Evolutionary conservation across 1,284 basidiomycete genomes (phyloP), one percentile per base, ranked within the genome.

Genomic region (Inonotus hispidus): DNA sequence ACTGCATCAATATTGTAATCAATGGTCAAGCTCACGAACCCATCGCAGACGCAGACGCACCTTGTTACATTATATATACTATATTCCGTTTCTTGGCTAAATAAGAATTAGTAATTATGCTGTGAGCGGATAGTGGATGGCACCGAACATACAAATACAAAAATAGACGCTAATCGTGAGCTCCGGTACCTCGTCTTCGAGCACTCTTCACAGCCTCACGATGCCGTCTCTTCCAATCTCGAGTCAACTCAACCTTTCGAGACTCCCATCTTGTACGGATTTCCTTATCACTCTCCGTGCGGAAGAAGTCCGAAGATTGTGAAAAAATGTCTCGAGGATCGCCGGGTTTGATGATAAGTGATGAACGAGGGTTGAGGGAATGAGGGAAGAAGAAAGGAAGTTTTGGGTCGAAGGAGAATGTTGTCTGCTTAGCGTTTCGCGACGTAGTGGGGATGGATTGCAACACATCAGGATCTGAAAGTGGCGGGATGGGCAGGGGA

Each of bases 201-300:
- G 80, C 82, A 43, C 84, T 76, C 69, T 88, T 88, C 59, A 79
- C 81, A n/a, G 90, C 92, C 70, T 94, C 92, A 60, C 88, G 82
- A 72, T 83, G 84, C 41, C 88, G 74, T 67, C 83, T 82, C 75
- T 93, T 94, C 89, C 90, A 95, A 59, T 84, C 89, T 61, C 75
- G 78, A 53, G 92, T 94, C 70, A 93, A 73, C 59, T 87, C 84
- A 1, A 79, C 77, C 68, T 86, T 87, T 45, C 79, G 75, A 27
- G 77, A 80, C 69, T 92, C 87, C 92, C 92, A 95, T 47, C 79
- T 74, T 67, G 78, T 77, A 59, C 80, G 78, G 65, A 92, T 89
- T 65, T 82, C 82, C 32, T 84, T 81, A 35, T 84, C 81, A 6
- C 77, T 82, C 58, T 80, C 77, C 10, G 67, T 75, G 74, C 79